phyloP scores from a whole-genome alignment of 2,329 filamentous ascomycete species.

The Aspergillus sp. region DNA sequence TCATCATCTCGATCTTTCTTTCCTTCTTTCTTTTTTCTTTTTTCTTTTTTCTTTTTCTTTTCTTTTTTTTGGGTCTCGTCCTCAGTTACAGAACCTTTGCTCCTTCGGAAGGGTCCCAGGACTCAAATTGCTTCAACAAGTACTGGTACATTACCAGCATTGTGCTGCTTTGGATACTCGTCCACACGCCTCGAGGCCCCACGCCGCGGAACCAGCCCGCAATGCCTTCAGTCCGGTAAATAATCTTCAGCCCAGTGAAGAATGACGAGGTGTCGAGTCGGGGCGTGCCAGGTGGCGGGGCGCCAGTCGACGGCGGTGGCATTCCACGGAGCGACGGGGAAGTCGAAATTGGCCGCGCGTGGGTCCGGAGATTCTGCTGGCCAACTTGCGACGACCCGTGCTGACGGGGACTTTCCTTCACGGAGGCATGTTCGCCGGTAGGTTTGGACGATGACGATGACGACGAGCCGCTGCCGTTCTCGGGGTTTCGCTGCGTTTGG shows the following conservation, averaged over 20 bases:
- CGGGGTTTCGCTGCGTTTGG: constrained; percentile 74
- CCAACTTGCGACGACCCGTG: constrained; percentile 16
- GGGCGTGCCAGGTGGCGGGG: constrained; percentile 67
- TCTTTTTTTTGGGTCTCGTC: background rate
- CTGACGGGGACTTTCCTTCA: constrained; percentile 23
- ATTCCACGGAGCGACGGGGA: constrained; percentile 74
- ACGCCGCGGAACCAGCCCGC: constrained; percentile 91
- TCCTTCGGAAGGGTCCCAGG: constrained; percentile 30
- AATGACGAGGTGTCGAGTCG: constrained; percentile 85
- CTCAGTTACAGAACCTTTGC: constrained; percentile 9
- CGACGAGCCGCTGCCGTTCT: constrained; percentile 12
- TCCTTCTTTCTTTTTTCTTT: background rate
- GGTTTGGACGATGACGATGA: constrained; percentile 18
- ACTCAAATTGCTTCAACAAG: constrained; percentile 67
- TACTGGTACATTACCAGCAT: constrained; percentile 96
- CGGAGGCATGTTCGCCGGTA: constrained; percentile 14
- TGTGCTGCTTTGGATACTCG: constrained; percentile 89
- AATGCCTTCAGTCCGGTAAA: constrained; percentile 84
- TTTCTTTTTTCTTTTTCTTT: background rate
- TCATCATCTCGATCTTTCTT: background rate
- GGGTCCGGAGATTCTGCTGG: constrained; percentile 34
- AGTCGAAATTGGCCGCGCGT: constrained; percentile 74
- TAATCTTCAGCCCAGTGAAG: constrained; percentile 70
- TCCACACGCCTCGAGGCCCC: constrained; percentile 89
- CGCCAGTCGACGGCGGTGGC: constrained; percentile 56